Conservation (phyloP, 164 flowering plant genomes). For the Aristolochia fimbriata region DNA sequence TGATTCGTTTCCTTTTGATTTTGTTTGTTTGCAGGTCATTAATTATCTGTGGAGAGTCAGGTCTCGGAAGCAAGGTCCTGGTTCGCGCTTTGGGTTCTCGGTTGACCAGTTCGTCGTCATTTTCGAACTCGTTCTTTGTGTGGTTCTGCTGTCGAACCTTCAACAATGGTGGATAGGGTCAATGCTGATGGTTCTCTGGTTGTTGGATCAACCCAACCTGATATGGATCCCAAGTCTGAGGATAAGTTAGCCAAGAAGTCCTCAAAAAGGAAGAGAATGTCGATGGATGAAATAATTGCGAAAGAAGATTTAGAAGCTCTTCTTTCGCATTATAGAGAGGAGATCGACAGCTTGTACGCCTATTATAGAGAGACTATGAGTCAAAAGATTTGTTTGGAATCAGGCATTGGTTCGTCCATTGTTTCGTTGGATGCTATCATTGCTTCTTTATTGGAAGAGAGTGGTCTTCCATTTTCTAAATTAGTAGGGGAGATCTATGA, state of each 20-base stretch:
- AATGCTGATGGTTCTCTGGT: conserved; percentile 3
- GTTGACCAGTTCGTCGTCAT: too few relatives aligned
- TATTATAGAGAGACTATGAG: conserved; percentile 14
- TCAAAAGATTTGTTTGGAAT: conserved; percentile 12
- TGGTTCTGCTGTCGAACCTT: background rate
- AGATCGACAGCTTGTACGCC: conserved; percentile 12
- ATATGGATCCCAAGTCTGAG: background rate
- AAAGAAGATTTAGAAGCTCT: conserved; percentile 10
- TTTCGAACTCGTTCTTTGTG: too few relatives aligned
- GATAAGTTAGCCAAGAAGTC: conserved; percentile 3
- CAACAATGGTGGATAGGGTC: conserved; percentile 4
- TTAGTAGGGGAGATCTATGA: conserved; percentile 50
- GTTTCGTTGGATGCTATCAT: conserved; percentile 18
- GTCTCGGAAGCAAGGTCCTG: too few relatives aligned
- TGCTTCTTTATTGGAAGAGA: conserved; percentile 76
- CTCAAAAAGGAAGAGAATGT: conserved; percentile 16
- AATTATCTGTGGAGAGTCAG: too few relatives aligned
- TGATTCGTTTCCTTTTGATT: too few relatives aligned
- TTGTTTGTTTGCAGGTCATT: too few relatives aligned
- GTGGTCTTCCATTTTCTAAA: conserved; percentile 39
- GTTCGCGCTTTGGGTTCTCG: too few relatives aligned
- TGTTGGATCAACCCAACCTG: background rate
- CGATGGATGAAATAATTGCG: conserved; percentile 6
- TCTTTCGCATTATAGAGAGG: conserved; percentile 10
- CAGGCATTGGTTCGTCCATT: background rate